Evolutionary conservation across 192 early-diverging fungal genomes (phyloP).

Genomic region (Chytriomyces sp.): DNA sequence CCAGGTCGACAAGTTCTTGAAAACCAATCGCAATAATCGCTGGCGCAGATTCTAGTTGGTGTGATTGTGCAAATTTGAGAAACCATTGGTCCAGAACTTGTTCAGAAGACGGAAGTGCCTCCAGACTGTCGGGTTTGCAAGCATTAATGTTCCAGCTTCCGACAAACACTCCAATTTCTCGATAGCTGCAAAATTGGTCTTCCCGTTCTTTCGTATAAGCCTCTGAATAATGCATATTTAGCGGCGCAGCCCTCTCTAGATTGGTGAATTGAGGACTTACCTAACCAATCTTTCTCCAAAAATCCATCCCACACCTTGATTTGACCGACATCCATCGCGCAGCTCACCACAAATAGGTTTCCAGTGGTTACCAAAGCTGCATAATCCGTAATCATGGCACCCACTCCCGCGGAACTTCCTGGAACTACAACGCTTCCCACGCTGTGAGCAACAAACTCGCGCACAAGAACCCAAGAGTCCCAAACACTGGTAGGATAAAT

Average conservation of each 20-base stretch:
- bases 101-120: conserved; percentile 36
- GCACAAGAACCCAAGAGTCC: neutral
- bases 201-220: conserved; percentile 63
- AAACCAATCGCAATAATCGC: conserved; percentile 82
- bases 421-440: neutral
- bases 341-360: conserved; percentile 38
- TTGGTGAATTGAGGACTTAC: conserved; percentile 48
- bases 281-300: conserved; percentile 66
- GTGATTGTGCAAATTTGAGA: conserved; percentile 38
- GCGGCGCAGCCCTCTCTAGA: neutral
- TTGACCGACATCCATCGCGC: conserved; percentile 52
- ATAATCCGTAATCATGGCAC: neutral
- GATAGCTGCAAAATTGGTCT: conserved; percentile 64
- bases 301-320: conserved; percentile 80
- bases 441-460: neutral
- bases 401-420: conserved; percentile 6
- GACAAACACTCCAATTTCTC: conserved; percentile 72
- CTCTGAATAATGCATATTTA: conserved; percentile 36
- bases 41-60: conserved; percentile 48
- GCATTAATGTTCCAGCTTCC: conserved; percentile 95
- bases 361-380: neutral
- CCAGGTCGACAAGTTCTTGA: conserved; percentile 86
- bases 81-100: conserved; percentile 23
- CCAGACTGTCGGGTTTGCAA: conserved; percentile 78
- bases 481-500: neutral